phyloP scores from a whole-genome alignment of 495 filamentous ascomycete species.

The Trichoderma gamsii region DNA sequence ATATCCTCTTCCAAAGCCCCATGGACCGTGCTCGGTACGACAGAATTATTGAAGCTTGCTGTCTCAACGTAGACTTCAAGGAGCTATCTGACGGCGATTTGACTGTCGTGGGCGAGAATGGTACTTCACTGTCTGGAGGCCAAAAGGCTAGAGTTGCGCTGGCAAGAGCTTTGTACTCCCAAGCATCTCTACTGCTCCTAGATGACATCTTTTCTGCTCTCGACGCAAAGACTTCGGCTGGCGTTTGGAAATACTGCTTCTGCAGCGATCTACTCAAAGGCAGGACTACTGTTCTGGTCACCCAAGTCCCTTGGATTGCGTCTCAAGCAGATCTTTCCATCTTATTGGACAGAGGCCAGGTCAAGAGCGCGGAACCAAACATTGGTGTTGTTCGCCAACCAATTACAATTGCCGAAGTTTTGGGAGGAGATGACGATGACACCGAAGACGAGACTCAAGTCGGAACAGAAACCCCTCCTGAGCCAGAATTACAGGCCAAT shows the following conservation, averaged over 20 bases:
- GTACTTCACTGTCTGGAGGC: constrained; percentile 62
- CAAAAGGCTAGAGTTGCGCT: constrained; percentile 66
- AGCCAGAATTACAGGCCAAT: neutral
- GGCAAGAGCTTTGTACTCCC: constrained; percentile 64
- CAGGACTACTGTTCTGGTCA: constrained; percentile 34
- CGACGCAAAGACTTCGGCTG: constrained; percentile 45
- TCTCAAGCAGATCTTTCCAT: constrained; percentile 42
- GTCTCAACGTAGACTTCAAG: constrained; percentile 53
- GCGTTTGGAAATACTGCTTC: constrained; percentile 45
- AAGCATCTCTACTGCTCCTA: constrained; percentile 54
- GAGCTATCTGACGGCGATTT: constrained; percentile 40
- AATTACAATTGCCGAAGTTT: constrained; percentile 19
- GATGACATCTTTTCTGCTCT: constrained; percentile 67
- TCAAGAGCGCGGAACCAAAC: constrained; percentile 32
- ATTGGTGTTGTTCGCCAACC: constrained; percentile 30
- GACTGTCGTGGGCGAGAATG: constrained; percentile 63
- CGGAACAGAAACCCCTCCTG: neutral
- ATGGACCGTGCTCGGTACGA: constrained; percentile 47
- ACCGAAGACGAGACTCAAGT: neutral
- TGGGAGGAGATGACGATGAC: constrained; percentile 10
- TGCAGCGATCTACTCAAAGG: constrained; percentile 43
- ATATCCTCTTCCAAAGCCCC: constrained; percentile 50
- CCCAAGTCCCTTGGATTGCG: constrained; percentile 39
- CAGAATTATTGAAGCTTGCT: constrained; percentile 58
- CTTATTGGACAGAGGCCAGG: constrained; percentile 35